Percentiles rank a stretch among this genome's conserved stretches.
phyloP scores from a whole-genome alignment of 495 filamentous ascomycete genomes.

The Neurospora tetraspora region DNA sequence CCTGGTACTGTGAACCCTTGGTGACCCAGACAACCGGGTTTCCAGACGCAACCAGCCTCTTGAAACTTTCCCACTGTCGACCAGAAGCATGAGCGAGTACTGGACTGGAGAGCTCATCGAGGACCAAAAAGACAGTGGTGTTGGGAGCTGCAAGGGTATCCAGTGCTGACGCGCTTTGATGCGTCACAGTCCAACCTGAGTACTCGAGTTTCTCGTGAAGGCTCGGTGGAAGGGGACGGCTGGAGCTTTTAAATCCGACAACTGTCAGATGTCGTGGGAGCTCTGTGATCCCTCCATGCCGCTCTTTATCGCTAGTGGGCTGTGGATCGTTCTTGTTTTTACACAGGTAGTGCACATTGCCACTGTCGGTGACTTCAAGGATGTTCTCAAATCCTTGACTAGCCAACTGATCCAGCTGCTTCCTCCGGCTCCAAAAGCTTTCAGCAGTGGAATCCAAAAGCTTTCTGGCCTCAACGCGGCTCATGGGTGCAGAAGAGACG shows the following conservation, averaged over 20 bases:
- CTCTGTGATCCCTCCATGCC: background rate
- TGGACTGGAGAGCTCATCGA: conserved; percentile 14
- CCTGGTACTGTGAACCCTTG: conserved; percentile 16
- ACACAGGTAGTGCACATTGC: background rate
- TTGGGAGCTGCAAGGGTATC: background rate
- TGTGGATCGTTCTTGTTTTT: background rate
- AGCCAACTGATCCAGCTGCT: background rate
- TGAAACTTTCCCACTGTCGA: conserved; percentile 15
- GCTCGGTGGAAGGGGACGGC: background rate
- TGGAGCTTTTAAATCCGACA: background rate
- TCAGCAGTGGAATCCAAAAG: background rate
- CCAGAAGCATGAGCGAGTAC: conserved; percentile 5
- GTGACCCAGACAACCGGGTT: conserved; percentile 26
- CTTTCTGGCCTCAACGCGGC: background rate
- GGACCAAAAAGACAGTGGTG: conserved; percentile 9
- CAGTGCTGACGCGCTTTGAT: background rate
- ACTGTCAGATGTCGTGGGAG: background rate
- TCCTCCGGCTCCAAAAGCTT: background rate
- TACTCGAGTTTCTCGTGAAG: background rate
- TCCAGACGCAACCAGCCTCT: conserved; percentile 7
- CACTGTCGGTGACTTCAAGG: background rate
- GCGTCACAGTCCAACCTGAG: background rate
- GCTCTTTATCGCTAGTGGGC: background rate
- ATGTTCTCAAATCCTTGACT: background rate
- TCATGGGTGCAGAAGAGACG: background rate